These are phyloP conservation scores for Backusella morwellensis DNA, from an alignment of 192 early-diverging fungal species.

Conservation along the genomic window DNA sequence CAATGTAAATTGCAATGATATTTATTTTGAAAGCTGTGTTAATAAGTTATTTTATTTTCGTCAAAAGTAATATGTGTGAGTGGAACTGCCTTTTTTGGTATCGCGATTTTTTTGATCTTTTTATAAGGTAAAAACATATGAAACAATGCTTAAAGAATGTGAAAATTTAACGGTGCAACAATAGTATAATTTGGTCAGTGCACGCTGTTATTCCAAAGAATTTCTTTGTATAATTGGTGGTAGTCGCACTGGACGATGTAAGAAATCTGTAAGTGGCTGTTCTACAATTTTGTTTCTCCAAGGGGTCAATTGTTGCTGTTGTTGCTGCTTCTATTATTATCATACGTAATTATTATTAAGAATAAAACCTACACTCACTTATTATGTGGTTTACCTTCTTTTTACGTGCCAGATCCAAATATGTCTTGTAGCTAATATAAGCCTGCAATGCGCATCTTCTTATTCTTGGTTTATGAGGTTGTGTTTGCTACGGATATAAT, in stretches of 20 bases:
- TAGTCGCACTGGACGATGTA: background rate
- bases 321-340: background rate
- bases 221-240: background rate
- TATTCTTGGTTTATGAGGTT: conserved; percentile 16
- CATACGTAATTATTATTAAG: background rate
- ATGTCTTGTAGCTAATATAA: conserved; percentile 32
- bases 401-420: conserved; percentile 16
- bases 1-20: no score
- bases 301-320: background rate
- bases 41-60: no score
- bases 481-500: background rate
- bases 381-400: background rate
- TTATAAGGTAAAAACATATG: background rate
- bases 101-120: background rate
- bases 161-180: background rate
- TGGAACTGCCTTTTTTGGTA: background rate
- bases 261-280: conserved; percentile 4
- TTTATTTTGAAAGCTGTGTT: no score
- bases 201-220: background rate
- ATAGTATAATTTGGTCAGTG: background rate
- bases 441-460: conserved; percentile 23
- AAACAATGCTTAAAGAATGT: background rate
- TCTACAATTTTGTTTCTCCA: background rate
- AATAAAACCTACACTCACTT: background rate
- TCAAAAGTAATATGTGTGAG: no score